Evolutionary conservation across 352 stramenopile species (phyloP).

Genomic region (Blastocystis sp.): DNA sequence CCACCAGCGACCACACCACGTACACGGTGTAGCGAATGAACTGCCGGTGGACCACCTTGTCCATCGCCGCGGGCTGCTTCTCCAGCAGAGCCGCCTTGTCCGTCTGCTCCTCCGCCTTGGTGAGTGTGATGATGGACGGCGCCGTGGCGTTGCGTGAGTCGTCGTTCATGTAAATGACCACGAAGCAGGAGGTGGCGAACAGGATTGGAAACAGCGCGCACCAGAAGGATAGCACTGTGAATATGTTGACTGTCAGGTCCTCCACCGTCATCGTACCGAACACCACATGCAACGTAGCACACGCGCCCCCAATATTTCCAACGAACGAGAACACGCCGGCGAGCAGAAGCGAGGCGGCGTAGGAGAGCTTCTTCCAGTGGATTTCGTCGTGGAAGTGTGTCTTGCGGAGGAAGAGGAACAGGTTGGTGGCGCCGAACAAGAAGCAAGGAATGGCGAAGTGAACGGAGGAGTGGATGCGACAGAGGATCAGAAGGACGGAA

Average conservation of each 20-base stretch:
- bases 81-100: neutral
- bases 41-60: constrained; percentile 23
- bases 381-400: constrained; percentile 7
- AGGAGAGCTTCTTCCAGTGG: constrained; percentile 37
- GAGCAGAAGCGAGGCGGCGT: neutral
- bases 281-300: constrained; percentile 22
- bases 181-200: constrained; percentile 7
- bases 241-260: constrained; percentile 23
- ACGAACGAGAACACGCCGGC: constrained; percentile 15
- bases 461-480: neutral
- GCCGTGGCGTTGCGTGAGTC: neutral
- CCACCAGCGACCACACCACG: neutral
- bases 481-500: neutral
- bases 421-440: constrained; percentile 34
- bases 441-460: constrained; percentile 48
- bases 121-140: neutral
- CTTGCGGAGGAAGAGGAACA: constrained; percentile 26
- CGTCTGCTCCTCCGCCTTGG: neutral
- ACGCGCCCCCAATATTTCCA: constrained; percentile 42
- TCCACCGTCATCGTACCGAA: neutral
- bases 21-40: neutral
- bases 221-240: constrained; percentile 26
- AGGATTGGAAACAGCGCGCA: constrained; percentile 24
- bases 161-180: constrained; percentile 52
- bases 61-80: neutral